These are phyloP conservation scores for Urostyla sp. DNA, from an alignment of 73 alveolate species.

Conservation along the genomic window DNA sequence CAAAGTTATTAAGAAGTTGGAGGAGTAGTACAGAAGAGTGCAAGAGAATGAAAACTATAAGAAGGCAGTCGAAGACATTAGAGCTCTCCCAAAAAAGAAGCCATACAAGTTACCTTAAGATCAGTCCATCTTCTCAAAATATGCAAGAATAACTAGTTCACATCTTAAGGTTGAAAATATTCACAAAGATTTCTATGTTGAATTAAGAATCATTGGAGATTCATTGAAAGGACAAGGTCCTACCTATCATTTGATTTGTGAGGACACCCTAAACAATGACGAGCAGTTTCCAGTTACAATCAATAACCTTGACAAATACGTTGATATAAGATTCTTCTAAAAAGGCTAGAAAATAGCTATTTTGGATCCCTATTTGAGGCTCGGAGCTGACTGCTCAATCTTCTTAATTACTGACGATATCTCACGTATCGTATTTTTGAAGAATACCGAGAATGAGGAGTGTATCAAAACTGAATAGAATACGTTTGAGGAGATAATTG, in stretches of 20 bases:
- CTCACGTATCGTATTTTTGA: not conserved
- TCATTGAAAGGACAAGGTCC: constrained; percentile 4
- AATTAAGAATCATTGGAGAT: not conserved
- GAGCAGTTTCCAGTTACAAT: not conserved
- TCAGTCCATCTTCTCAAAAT: too few relatives aligned
- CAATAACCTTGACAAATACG: not conserved
- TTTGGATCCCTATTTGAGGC: constrained; percentile 28
- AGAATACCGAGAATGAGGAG: not conserved
- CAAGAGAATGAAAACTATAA: too few relatives aligned
- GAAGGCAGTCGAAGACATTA: too few relatives aligned
- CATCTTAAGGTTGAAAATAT: constrained; percentile 7
- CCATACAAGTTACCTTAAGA: too few relatives aligned
- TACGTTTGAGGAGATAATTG: not conserved
- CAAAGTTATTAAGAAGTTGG: too few relatives aligned
- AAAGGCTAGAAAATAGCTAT: constrained; percentile 30
- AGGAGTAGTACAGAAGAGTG: too few relatives aligned
- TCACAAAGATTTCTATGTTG: not conserved
- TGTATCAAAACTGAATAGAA: too few relatives aligned
- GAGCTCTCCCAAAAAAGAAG: too few relatives aligned
- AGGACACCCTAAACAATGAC: not conserved
- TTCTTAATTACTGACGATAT: not conserved
- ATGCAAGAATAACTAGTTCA: not conserved
- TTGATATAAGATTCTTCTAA: constrained; percentile 8
- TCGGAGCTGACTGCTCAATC: constrained; percentile 11
- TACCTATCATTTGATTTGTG: not conserved